phyloP scores from a whole-genome alignment of 192 early-diverging fungal species.

The Rhizoclosmatium sp. region DNA sequence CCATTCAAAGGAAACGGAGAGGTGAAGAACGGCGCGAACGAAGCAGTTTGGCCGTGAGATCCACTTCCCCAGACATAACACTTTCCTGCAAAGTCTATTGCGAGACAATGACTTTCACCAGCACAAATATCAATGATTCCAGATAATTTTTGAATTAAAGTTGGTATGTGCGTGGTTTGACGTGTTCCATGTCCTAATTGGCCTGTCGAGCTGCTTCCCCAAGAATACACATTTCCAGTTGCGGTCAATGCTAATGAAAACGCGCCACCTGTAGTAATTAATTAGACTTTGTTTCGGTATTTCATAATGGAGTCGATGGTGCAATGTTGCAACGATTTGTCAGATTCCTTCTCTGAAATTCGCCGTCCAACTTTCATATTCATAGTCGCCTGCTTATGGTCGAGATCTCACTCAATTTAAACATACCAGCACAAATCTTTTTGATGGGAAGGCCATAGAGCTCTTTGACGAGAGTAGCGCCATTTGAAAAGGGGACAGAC shows the following conservation, averaged over 20 bases:
- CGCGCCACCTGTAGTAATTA: not conserved
- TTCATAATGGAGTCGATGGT: no score
- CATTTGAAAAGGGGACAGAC: not conserved
- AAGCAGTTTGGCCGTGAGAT: conserved; percentile 13
- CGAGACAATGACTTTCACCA: conserved; percentile 1
- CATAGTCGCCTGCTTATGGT: not conserved
- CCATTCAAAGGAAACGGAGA: not conserved
- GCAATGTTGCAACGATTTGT: no score
- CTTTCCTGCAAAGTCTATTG: conserved; percentile 12
- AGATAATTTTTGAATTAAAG: conserved; percentile 2
- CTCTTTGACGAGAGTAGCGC: not conserved
- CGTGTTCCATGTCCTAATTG: conserved; percentile 19
- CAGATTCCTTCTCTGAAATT: no score
- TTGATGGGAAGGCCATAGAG: conserved; percentile 4
- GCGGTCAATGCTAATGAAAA: conserved; percentile 25
- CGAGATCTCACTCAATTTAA: no score
- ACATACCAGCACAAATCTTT: conserved; percentile 11
- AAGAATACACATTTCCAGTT: conserved; percentile 33
- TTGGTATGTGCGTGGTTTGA: not conserved
- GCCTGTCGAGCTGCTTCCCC: conserved; percentile 17
- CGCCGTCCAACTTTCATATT: no score
- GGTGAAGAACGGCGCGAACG: not conserved
- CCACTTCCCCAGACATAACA: conserved; percentile 31
- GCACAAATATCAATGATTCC: conserved; percentile 15
- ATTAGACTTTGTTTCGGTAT: not conserved